These are phyloP conservation scores for Kluyveromyces nonfermentans DNA, from an alignment of 805 yeast species.

Conservation along the genomic window DNA sequence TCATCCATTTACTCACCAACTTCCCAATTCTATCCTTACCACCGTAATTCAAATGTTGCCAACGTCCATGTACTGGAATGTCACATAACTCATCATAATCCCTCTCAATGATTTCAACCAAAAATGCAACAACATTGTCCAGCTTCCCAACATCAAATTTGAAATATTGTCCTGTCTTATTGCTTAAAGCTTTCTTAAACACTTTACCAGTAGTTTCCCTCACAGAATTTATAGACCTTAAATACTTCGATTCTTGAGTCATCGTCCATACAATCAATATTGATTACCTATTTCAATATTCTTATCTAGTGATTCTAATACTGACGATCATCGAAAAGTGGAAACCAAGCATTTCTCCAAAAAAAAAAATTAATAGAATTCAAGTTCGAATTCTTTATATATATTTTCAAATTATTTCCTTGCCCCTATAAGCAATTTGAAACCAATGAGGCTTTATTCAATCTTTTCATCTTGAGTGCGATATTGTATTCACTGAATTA, in stretches of 20 bases:
- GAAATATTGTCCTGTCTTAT: slow-evolving; percentile 26
- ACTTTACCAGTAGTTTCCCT: slow-evolving; percentile 43
- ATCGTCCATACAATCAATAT: no score
- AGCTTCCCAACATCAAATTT: slow-evolving; percentile 38
- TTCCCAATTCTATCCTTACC: slow-evolving; percentile 36
- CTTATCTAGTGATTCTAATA: no score
- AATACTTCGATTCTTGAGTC: slow-evolving; percentile 18
- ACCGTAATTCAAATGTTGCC: slow-evolving; percentile 54
- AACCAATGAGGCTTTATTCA: neutral
- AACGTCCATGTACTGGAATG: slow-evolving; percentile 61
- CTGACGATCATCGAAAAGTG: no score
- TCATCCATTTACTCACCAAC: slow-evolving; percentile 33
- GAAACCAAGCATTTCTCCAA: no score
- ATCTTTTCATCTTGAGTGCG: neutral
- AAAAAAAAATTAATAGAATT: no score
- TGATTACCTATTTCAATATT: no score
- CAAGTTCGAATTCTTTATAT: no score
- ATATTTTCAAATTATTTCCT: no score
- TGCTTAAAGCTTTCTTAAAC: slow-evolving; percentile 30
- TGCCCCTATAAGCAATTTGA: no score
- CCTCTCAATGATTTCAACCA: slow-evolving; percentile 35
- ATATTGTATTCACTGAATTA: neutral
- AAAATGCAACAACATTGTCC: slow-evolving; percentile 36
- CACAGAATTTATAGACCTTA: slow-evolving; percentile 45
- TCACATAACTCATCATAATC: slow-evolving; percentile 35